Evolutionary conservation across 2,329 filamentous ascomycete species (phyloP), one percentile per base, ranked within the genome.

Genomic region (Camillea tinctor): DNA sequence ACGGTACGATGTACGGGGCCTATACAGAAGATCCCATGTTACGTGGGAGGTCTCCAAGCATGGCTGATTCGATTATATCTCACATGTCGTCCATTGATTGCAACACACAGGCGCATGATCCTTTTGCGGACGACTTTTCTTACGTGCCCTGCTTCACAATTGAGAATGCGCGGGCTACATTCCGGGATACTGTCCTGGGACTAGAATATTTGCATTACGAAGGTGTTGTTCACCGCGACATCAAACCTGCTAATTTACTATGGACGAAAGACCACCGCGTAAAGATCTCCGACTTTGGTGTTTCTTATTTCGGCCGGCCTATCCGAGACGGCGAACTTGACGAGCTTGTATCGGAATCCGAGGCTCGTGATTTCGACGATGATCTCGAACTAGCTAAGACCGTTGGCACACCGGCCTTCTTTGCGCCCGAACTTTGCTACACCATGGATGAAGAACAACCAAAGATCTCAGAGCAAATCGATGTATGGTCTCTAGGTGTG

Each of bases 201-300:
- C 79, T 99, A 20, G 93, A 99, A 73, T 99, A 98, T 73, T 82
- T 99, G 36, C 91, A 95, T 72, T 94, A 92, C 68, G 89, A 93
- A 72, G 91, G 91, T 17, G 91, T 94, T 51, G 90, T 93, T 23
- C 91, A 94, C 70, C 86, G 91, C 54, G 91, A 94, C 70, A 93
- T 94, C 74, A 94, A 93, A 72, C 91, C 91, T 1, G 93, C 94
- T 44, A 98, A 98, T 73, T 82, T 99, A 6, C 81, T 99, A 6
- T 93, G 94, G 80, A 96, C 92, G 55, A 88, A 81, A 68, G 89
- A 93, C 64, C 88, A 93, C 68, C 88, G 89, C 15, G 92, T 97
- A 71, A 99, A 99, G 80, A 99, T 99, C 62, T 98, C 95, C 4
- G 95, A 99, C 72, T 99, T 99, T 78, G 95, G 95, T 30, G 95